Evolutionary conservation across 2,329 filamentous ascomycete species (phyloP), one percentile per base, ranked within the genome.

Genomic region (Decorospora gaudefroyi): DNA sequence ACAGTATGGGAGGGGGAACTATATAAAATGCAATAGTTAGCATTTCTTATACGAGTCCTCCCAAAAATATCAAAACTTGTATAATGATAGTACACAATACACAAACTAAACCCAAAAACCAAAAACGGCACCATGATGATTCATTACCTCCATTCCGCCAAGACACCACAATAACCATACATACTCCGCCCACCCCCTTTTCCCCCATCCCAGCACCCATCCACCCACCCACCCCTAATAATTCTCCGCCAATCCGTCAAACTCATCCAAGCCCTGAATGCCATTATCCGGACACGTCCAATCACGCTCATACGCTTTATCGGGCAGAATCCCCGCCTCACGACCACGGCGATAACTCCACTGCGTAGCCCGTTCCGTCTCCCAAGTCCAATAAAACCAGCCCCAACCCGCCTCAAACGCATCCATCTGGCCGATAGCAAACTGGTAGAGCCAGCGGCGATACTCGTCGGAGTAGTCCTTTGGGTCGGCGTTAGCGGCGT

Each of bases 341-440:
- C 91, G 75, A 0, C 90, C 91, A 53, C 84, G 78, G 71, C 91
- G 84, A 75, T 93, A 96, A 68, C 90, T 96, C 93, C 93, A 99
- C 73, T 96, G 90, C 47, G 84, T 78, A 34, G 87, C 85, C 54
- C 73, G 78, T 76, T 97, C 92, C 19, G 92, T 96, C 72, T 90
- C 83, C 92, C 93, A 95, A 22, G 91, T 97, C 93, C 93, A 99
- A 74, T 99, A 99, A 74, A 95, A 96, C 93, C 93, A 99, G 34
- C 93, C 93, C 86, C 88, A 93, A 4, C 88, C 90, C 52, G 86
- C 84, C 71, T 97, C 92, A 65, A 97, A 99, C 46, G 85, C 88
- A 59, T 86, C 79, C 89, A 99, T 99, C 75, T 99, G 93, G 40
- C 91, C 93, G 72, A 96, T 86, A 4, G 93, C 93, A 72, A 97